A percentile compares a stretch with the other conserved stretches of the same genome.
Evolutionary conservation across 768 basidiomycete genomes (phyloP).

Genomic region (Lactifluus volemus): DNA sequence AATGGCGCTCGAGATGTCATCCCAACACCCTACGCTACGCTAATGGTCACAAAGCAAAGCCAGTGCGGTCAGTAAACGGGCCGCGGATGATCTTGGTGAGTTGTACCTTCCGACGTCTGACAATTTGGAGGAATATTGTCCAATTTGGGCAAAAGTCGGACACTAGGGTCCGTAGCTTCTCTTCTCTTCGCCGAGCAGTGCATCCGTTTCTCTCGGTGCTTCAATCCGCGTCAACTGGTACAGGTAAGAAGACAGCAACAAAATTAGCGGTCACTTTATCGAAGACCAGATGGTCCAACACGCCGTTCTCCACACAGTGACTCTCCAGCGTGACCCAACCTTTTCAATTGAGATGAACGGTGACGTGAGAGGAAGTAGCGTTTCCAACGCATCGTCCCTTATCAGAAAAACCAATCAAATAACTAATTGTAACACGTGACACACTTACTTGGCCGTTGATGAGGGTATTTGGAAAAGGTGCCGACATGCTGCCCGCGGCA

Average conservation of each 20-base stretch:
- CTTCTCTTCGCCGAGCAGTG: not conserved
- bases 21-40: not conserved
- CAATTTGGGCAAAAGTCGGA: not conserved
- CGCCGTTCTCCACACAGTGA: constrained; percentile 17
- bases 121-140: not conserved
- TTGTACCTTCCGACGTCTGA: not conserved
- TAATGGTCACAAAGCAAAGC: not conserved
- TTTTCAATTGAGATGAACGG: constrained; percentile 11
- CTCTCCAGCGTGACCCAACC: constrained; percentile 11
- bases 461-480: not conserved
- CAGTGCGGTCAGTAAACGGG: not conserved
- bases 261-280: not conserved
- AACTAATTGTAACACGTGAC: not conserved
- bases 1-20: not conserved
- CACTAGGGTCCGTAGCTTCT: not conserved
- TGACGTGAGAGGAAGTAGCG: constrained; percentile 19
- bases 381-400: not conserved
- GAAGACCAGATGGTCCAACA: constrained; percentile 20
- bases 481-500: not conserved
- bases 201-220: not conserved
- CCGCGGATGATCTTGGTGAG: not conserved
- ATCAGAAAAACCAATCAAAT: not conserved
- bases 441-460: not conserved
- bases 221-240: not conserved
- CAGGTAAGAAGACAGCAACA: not conserved